These are phyloP conservation scores for Phytophthora foliorum DNA, from an alignment of 352 stramenopile genomes.

Conservation along the genomic window DNA sequence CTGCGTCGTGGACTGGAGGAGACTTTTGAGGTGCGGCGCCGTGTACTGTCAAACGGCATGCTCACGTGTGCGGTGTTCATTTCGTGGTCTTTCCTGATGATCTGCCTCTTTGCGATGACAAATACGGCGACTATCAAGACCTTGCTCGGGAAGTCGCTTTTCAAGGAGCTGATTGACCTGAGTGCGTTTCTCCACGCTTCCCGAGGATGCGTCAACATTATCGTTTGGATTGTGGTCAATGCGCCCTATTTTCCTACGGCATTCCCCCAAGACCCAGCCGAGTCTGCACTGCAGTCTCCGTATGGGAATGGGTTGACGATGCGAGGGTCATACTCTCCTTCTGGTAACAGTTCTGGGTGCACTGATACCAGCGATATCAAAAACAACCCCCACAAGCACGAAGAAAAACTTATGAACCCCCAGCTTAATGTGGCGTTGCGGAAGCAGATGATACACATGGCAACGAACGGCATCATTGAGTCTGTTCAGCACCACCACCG, in stretches of 20 bases:
- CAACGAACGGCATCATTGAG: conserved; percentile 89
- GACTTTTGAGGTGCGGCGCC: conserved; percentile 86
- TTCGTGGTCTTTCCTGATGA: conserved; percentile 81
- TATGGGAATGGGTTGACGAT: conserved; percentile 19
- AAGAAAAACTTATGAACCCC: conserved; percentile 72
- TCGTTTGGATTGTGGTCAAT: conserved; percentile 91
- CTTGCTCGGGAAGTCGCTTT: conserved; percentile 44
- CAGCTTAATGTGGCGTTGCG: conserved; percentile 89
- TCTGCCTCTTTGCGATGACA: conserved; percentile 75
- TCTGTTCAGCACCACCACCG: conserved; percentile 86
- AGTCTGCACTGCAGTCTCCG: conserved; percentile 18
- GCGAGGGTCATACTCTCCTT: conserved; percentile 29
- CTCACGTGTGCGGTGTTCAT: conserved; percentile 88
- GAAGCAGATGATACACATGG: conserved; percentile 91
- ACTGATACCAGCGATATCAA: conserved; percentile 25
- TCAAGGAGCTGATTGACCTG: conserved; percentile 74
- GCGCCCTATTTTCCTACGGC: conserved; percentile 55
- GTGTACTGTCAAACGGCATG: conserved; percentile 82
- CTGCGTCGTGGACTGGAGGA: conserved; percentile 81
- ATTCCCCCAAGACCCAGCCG: conserved; percentile 33
- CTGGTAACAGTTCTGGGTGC: conserved; percentile 22
- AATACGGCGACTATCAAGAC: conserved; percentile 57
- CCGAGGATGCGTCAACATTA: conserved; percentile 82
- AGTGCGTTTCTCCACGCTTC: conserved; percentile 85
- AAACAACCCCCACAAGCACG: conserved; percentile 36